Conservation (phyloP, 345 rosid genomes). For the Noccaea bulbosa region DNA sequence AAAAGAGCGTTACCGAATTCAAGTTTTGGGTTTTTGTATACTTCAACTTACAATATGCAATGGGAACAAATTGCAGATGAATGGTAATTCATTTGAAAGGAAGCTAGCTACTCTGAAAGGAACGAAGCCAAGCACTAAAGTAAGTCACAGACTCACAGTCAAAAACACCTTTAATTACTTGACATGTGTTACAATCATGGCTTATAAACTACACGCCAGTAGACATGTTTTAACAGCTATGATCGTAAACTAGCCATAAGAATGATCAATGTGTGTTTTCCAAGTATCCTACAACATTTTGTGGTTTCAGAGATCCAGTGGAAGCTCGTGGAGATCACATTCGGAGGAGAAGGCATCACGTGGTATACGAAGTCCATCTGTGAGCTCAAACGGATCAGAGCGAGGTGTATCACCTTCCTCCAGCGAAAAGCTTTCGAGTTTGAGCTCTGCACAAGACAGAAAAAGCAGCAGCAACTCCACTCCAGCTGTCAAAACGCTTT, state of each 20-base stretch:
- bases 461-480: conserved; percentile 45
- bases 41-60: not conserved
- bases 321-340: conserved; percentile 53
- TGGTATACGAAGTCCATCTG: conserved; percentile 55
- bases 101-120: conserved; percentile 79
- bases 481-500: conserved; percentile 55
- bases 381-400: conserved; percentile 58
- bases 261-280: conserved; percentile 5
- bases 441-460: conserved; percentile 44
- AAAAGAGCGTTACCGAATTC: not conserved
- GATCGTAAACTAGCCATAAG: conserved; percentile 3
- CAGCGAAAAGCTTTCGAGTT: conserved; percentile 37
- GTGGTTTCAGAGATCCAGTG: conserved; percentile 49
- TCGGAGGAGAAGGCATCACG: conserved; percentile 57
- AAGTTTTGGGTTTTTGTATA: not conserved
- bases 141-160: conserved; percentile 43
- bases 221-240: not conserved
- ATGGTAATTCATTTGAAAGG: conserved; percentile 88
- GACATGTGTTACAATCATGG: too few relatives aligned
- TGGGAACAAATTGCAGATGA: conserved; percentile 54
- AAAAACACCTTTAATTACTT: not conserved
- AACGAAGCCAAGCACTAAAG: conserved; percentile 50
- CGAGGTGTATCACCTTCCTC: conserved; percentile 51
- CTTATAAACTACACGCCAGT: not conserved
- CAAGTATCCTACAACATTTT: conserved; percentile 20